Base-by-base conservation (phyloP, 768 basidiomycete species). In the Russula sp. region DNA sequence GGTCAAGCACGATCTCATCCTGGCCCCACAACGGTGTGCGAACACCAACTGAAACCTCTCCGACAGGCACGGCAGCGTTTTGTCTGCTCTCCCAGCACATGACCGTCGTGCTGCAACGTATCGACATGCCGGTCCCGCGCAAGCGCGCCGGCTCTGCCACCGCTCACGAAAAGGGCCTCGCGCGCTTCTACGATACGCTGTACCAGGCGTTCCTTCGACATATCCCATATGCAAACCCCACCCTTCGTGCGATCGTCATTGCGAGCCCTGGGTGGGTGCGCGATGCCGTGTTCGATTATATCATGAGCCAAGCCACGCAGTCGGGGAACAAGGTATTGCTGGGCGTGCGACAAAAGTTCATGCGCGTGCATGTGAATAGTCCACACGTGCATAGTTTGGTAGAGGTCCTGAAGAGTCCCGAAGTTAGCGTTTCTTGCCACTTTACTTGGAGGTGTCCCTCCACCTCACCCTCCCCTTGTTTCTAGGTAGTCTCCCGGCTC, bases 211-310 rank as follows among this genome's bases (percentile, higher is more conserved):
- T 98, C 68, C 73, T 93, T 5, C 84, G 96, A 18, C 93, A 98
- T 72, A 89, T 99, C 66, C 95, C 97, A 3, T 97, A 86, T 69
- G 77, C 82, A 22, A 85, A 81, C 65, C 80, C 79, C 1, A 79
- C 81, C 37, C 78, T 98, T 48, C 88, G 88, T 49, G 96, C 90
- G 3, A 91, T 99, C 70, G 91, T 99, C 52, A 89, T 99, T 70
- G 97, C 97, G 6, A 94, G 91, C 68, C 97, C 97, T 8, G 97
- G 97, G 0, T 99, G 98, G 87, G 88, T 94, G 7, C 82, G 89
- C 70, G 97, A 99, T 68, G 78, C 88, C 0, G 89, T 98, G 7
- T 86, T 85, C 71, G 89, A 92, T 61, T 88, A 86, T 73, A 83
- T 98, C 73, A 77, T 93, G 66, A 79, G 82, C 14, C 93, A 98